Evolutionary conservation across 2,329 filamentous ascomycete species (phyloP).

Genomic region (Periconia digitata): DNA sequence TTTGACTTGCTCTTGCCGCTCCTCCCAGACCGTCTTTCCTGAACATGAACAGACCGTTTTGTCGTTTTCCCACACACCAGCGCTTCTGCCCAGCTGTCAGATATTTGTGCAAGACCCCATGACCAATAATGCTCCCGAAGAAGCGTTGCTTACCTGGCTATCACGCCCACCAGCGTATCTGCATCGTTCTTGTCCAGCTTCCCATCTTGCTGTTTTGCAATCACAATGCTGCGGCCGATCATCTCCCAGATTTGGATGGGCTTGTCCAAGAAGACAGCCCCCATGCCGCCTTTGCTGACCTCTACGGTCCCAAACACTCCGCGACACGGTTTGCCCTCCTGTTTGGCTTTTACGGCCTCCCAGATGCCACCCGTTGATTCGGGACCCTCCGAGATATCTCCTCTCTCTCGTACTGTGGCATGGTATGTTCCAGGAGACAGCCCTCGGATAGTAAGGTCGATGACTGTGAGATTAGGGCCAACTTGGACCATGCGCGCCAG

Average conservation of each 20-base stretch:
- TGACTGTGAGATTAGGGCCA: constrained; percentile 71
- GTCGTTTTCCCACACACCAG: constrained; percentile 96
- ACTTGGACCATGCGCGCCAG: constrained; percentile 94
- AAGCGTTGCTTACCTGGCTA: constrained; percentile 56
- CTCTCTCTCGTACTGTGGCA: constrained; percentile 81
- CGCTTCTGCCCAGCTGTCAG: constrained; percentile 63
- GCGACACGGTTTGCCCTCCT: constrained; percentile 52
- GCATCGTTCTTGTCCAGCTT: constrained; percentile 71
- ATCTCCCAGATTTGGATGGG: constrained; percentile 92
- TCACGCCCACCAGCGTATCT: constrained; percentile 86
- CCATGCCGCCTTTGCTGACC: constrained; percentile 74
- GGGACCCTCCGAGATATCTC: constrained; percentile 84
- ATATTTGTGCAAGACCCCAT: no score
- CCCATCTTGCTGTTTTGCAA: constrained; percentile 68
- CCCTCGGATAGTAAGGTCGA: constrained; percentile 86
- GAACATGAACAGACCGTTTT: constrained; percentile 98
- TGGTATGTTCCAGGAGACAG: constrained; percentile 78
- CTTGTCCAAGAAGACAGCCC: constrained; percentile 78
- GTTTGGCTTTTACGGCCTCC: constrained; percentile 55
- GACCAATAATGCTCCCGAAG: constrained; percentile 1
- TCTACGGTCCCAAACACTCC: constrained; percentile 74
- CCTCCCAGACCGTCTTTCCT: constrained; percentile 97
- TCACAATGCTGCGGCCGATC: constrained; percentile 88
- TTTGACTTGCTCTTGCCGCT: constrained; percentile 83
- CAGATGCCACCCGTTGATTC: constrained; percentile 82